phyloP scores from a whole-genome alignment of 2,329 filamentous ascomycete species.

The Emydomyces testavorans region DNA sequence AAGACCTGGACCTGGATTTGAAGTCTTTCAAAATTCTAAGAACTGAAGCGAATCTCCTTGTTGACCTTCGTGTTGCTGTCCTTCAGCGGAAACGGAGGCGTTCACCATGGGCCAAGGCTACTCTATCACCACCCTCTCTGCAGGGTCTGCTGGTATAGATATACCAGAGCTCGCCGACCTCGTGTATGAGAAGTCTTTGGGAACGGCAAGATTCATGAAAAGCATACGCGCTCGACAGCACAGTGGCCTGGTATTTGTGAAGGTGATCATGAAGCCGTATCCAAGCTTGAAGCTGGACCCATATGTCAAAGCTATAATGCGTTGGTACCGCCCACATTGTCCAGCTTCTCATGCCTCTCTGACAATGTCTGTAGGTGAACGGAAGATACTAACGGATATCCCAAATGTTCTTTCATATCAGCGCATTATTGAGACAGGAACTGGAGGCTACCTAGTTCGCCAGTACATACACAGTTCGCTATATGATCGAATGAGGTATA shows the following conservation, averaged over 20 bases:
- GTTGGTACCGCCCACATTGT: conserved; percentile 40
- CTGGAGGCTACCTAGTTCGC: conserved; percentile 81
- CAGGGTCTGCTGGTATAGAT: conserved; percentile 86
- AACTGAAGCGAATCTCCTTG: neutral
- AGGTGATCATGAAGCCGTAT: conserved; percentile 89
- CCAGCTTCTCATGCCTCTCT: conserved; percentile 17
- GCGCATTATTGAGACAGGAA: conserved; percentile 79
- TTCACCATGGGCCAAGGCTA: conserved; percentile 85
- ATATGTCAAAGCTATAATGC: conserved; percentile 64
- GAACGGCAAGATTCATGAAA: conserved; percentile 91
- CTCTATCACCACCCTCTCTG: conserved; percentile 81
- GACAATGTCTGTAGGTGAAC: conserved; percentile 51
- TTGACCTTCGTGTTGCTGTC: neutral
- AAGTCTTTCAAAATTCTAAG: neutral
- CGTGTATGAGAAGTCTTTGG: conserved; percentile 82
- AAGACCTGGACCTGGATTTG: too few relatives aligned
- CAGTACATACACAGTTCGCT: conserved; percentile 95
- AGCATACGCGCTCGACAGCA: conserved; percentile 81
- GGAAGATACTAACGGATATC: conserved; percentile 64
- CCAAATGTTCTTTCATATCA: conserved; percentile 88
- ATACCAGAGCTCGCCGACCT: conserved; percentile 83
- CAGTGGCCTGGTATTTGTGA: conserved; percentile 84
- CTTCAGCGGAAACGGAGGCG: neutral
- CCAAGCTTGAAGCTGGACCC: conserved; percentile 65
- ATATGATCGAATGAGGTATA: conserved; percentile 72